Percentiles rank a stretch among this genome's conserved stretches.
Conservation (phyloP, 2,329 filamentous ascomycete genomes). For the Colletotrichum cereale region DNA sequence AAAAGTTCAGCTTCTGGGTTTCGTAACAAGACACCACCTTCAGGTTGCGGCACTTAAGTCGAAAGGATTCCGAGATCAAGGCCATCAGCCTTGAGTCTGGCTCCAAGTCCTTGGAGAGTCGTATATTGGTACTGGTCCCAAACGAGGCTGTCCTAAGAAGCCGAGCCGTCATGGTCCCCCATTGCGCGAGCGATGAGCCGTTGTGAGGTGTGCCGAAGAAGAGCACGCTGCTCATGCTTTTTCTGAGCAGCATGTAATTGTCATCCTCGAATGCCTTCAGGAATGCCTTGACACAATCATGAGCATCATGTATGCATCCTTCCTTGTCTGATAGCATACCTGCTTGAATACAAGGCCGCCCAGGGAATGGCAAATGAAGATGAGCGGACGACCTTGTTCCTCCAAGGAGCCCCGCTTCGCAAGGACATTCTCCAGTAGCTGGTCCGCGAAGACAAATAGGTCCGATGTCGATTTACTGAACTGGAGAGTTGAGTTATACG, state of each 20-base stretch:
- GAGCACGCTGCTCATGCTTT: slow-evolving; percentile 31
- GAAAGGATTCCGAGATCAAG: slow-evolving; percentile 4
- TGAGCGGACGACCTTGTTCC: slow-evolving; percentile 6
- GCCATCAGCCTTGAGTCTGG: slow-evolving; percentile 12
- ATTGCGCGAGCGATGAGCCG: not conserved
- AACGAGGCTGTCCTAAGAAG: not conserved
- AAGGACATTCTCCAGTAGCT: slow-evolving; percentile 5
- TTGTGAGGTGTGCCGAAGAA: slow-evolving; percentile 44
- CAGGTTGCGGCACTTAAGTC: slow-evolving; percentile 27
- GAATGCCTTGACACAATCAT: not conserved
- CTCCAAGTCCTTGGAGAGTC: slow-evolving; percentile 11
- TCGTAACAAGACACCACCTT: slow-evolving; percentile 46
- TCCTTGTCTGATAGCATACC: not conserved
- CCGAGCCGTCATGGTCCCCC: not conserved
- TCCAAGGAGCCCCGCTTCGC: not conserved
- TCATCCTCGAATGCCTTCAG: slow-evolving; percentile 1
- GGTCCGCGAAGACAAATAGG: not conserved
- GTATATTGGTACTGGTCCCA: slow-evolving; percentile 1
- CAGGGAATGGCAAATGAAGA: slow-evolving; percentile 15
- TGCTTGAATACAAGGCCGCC: slow-evolving; percentile 20
- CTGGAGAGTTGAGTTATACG: slow-evolving; percentile 13
- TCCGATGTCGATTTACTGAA: slow-evolving; percentile 30
- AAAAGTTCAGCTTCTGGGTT: slow-evolving; percentile 42
- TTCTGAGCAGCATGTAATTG: not conserved
- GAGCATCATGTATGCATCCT: not conserved